Base-by-base conservation (phyloP, 371 early-diverging fungal genomes). In the Capillidium rhysosporum region DNA sequence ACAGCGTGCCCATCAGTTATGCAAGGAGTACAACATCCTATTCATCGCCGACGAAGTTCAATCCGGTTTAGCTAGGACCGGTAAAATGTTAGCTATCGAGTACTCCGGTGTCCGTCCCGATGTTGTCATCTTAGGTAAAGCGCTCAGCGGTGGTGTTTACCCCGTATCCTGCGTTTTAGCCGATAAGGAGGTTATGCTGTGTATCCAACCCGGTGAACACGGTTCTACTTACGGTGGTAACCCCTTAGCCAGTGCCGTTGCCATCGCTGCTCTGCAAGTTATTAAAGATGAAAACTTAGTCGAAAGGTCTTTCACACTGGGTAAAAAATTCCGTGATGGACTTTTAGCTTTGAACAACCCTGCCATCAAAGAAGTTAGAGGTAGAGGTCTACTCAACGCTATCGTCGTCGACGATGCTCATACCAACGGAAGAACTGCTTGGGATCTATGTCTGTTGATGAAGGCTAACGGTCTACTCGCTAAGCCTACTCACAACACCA, bases 161-260 rank as follows among this genome's bases (percentile, higher is more conserved):
- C 98, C 98, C n/a, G 94, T 97, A 59, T 77, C 82, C 45, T 92
- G 92, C 23, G 92, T 93, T 45, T 73, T 97, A 47, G 78, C 94
- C 45, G 77, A 78, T 64, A 75, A 77, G 54, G 89, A 89, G 29
- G 69, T 89, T 44, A 93, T 96, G 95, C 76, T 91, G 7, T 79
- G 79, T 65, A 93, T 96, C 63, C 70, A 79, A 66, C 91, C 94
- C 40, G 97, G 92, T 58, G 91, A 93, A 68, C 94, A 96, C 63
- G 97, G 97, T 12, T 86, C 86, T 31, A 97, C 97, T 23, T 97
- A 91, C 62, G 97, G 97, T 52, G 97, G 95, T 38, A 92, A 93
- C 67, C 94, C 96, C 40, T 72, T 97, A 3, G 98, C 88, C 16
- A 84, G 80, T 57, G 94, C 95, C 20, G 91, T 84, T 28, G 86